Percentiles rank a stretch among this genome's conserved stretches.
These are phyloP conservation scores for Tylopilus vinaceipallidus DNA, from an alignment of 768 basidiomycete species.

Conservation along the genomic window DNA sequence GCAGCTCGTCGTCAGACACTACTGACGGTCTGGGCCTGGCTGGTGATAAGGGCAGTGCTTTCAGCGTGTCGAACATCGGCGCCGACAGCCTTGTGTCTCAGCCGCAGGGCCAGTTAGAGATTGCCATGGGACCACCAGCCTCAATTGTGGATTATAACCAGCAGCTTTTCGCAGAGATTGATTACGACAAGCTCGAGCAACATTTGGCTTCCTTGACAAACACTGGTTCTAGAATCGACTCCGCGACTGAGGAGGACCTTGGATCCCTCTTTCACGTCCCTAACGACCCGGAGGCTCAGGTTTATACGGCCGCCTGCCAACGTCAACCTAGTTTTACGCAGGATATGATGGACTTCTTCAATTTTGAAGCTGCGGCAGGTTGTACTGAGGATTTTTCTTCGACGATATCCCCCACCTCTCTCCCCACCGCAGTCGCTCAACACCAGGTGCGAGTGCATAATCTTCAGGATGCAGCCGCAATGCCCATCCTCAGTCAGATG, in stretches of 20 bases:
- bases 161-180: constrained; percentile 23
- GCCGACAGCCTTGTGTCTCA: constrained; percentile 29
- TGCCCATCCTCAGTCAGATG: constrained; percentile 30
- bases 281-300: constrained; percentile 10
- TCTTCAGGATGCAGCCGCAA: constrained; percentile 15
- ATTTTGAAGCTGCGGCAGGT: constrained; percentile 31
- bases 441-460: constrained; percentile 23
- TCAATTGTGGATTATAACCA: constrained; percentile 9
- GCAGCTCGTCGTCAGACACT: constrained; percentile 17
- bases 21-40: constrained; percentile 32
- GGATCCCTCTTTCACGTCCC: constrained; percentile 21
- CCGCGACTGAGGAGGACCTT: constrained; percentile 18
- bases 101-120: constrained; percentile 39
- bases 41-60: constrained; percentile 35
- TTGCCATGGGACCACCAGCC: constrained; percentile 21
- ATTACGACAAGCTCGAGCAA: constrained; percentile 17
- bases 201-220: constrained; percentile 1
- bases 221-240: not conserved
- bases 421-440: constrained; percentile 16
- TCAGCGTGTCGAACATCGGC: constrained; percentile 35
- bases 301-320: constrained; percentile 12
- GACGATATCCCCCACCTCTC: not conserved
- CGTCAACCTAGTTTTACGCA: constrained; percentile 26
- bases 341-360: constrained; percentile 39
- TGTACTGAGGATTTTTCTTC: constrained; percentile 4